Base-by-base conservation (phyloP, 2,329 filamentous ascomycete genomes). In the Westerdykella ornata region DNA sequence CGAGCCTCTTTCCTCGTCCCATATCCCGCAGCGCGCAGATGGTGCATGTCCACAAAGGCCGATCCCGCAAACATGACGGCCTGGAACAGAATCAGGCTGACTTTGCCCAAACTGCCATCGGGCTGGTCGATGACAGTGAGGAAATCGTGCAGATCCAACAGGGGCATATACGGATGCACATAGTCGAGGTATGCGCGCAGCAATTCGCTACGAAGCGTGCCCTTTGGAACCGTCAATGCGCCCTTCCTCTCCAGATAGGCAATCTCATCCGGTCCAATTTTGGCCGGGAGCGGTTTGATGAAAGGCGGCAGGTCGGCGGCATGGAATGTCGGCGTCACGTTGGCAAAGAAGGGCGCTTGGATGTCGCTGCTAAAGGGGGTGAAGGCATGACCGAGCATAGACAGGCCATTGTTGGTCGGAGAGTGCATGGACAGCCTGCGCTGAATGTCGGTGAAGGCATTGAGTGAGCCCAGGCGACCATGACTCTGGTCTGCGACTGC, bases 51-150 rank as follows among this genome's bases (percentile, higher is more conserved):
- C 43, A 95, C 82, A 62, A 92, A 95, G 0, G 89, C 88, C 2
- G 85, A 85, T 1, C 85, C 88, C 1, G 88, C 84, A 62, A 96
- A 97, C 87, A 96, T 94, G 57, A 95, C 84, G 9, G 89, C 85
- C 61, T 96, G 90, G 66, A 94, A 96, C 2, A 96, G 71, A 44
- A 96, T 78, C 54, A 97, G 71, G 68, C 89, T 95, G 56, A 88
- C 75, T 59, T 81, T 82, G 8, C 83, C 82, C 52, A 78, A 74
- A 35, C 76, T 73, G 12, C 85, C 85, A 61, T 92, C 84, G 9
- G 75, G 72, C 43, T 74, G 72, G 54, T 81, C 78, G 49, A 88
- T 74, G 34, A 77, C 73, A 37, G 70, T 63, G 8, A 82, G 58
- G 43, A 82, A 77, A 22, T 81, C 77, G 47, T 80, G 73, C 36